Evolutionary conservation across 78 protist species (phyloP).

Genomic region (Isochrysis galbana): DNA sequence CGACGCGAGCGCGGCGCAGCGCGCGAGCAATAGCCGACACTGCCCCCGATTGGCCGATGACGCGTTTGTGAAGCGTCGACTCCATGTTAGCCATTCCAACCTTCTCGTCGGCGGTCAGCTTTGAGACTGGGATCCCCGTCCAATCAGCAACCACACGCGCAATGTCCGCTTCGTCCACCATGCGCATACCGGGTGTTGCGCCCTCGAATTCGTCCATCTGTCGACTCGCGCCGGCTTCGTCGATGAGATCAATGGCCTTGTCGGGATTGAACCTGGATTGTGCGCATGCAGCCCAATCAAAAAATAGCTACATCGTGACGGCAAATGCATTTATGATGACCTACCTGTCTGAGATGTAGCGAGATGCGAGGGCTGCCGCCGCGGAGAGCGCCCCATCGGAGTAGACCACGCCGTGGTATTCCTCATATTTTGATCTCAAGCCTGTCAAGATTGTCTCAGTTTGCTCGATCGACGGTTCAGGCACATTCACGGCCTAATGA

Average conservation of each 20-base stretch:
- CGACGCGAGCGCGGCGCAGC: slow-evolving; percentile 58
- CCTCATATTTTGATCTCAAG: slow-evolving; percentile 28
- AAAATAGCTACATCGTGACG: neutral
- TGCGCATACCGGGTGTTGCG: too few species aligned
- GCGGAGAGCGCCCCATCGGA: slow-evolving; percentile 63
- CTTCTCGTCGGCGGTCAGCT: slow-evolving; percentile 42
- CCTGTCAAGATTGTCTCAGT: slow-evolving; percentile 57
- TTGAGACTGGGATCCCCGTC: slow-evolving; percentile 75
- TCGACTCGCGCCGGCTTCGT: slow-evolving; percentile 30
- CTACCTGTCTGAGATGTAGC: slow-evolving; percentile 92
- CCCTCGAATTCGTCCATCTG: neutral
- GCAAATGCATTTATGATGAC: too few species aligned
- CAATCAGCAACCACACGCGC: slow-evolving; percentile 61
- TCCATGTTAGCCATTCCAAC: slow-evolving; percentile 50
- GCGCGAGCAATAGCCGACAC: slow-evolving; percentile 46
- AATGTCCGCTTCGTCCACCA: slow-evolving; percentile 49
- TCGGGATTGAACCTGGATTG: neutral
- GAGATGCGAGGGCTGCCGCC: slow-evolving; percentile 83
- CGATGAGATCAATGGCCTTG: slow-evolving; percentile 48
- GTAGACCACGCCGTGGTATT: slow-evolving; percentile 46
- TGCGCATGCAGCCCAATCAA: neutral
- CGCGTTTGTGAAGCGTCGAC: slow-evolving; percentile 35
- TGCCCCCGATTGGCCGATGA: slow-evolving; percentile 55
- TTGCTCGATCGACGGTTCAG: slow-evolving; percentile 31
- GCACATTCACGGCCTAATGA: neutral